A percentile compares a stretch with the other conserved stretches of the same genome.
phyloP scores from a whole-genome alignment of 2,329 filamentous ascomycete genomes.

The Exophiala bonariae region DNA sequence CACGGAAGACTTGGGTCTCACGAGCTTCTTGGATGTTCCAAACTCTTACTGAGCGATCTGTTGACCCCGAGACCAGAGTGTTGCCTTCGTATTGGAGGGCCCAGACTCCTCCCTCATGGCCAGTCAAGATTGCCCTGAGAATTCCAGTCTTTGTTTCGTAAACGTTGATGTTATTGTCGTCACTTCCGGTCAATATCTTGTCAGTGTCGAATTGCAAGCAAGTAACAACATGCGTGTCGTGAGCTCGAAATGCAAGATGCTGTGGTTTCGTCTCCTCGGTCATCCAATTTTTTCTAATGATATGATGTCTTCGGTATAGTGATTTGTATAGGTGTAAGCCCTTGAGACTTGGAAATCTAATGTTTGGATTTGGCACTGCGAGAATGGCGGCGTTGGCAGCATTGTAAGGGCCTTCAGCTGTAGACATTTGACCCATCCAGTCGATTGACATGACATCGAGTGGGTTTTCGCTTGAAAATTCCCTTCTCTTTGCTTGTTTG shows the following conservation, averaged over 20 bases:
- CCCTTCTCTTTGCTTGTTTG: conserved; percentile 60
- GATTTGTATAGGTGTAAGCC: conserved; percentile 94
- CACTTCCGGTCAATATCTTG: conserved; percentile 96
- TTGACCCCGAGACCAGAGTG: conserved; percentile 91
- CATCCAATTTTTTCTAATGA: conserved; percentile 92
- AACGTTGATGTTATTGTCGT: conserved; percentile 96
- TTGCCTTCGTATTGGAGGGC: conserved; percentile 95
- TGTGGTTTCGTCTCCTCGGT: conserved; percentile 76
- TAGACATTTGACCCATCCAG: conserved; percentile 49
- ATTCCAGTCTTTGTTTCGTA: conserved; percentile 96
- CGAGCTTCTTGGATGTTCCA: conserved; percentile 95
- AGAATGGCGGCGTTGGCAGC: conserved; percentile 81
- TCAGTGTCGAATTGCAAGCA: conserved; percentile 97
- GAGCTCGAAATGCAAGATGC: conserved; percentile 94
- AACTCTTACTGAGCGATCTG: conserved; percentile 95
- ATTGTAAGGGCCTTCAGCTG: conserved; percentile 78
- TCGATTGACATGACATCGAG: conserved; percentile 41
- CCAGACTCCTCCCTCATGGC: conserved; percentile 97
- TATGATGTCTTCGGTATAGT: conserved; percentile 86
- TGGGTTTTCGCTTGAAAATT: conserved; percentile 43
- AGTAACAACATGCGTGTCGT: conserved; percentile 94
- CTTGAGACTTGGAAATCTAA: conserved; percentile 75
- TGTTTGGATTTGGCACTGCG: conserved; percentile 76
- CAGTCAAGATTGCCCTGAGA: conserved; percentile 77
- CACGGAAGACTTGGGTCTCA: conserved; percentile 94